Base-by-base conservation (phyloP, 495 filamentous ascomycete genomes). In the Penicillium coprophilum region DNA sequence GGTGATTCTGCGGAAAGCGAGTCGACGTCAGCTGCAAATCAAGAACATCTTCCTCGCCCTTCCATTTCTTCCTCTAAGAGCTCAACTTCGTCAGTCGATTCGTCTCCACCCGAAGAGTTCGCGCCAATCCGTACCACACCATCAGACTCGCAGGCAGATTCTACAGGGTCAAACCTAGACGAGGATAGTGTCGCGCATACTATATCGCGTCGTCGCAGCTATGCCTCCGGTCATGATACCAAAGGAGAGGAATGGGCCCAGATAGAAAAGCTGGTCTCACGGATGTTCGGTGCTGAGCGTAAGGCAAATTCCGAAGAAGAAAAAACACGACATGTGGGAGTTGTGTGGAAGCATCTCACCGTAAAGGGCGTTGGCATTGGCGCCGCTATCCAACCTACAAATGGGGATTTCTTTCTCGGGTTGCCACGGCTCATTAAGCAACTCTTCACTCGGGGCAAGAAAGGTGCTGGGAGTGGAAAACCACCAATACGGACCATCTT, bases 311-410 rank as follows among this genome's bases (percentile, higher is more conserved):
- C 84, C 0, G 80, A 88, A 53, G 87, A 89, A 63, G 86, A 88
- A 66, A 82, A 87, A 55, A 75, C 76, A 3, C 71, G 82, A 32
- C 77, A 82, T 60, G 68, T 80, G 4, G 84, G 85, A 27, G 77
- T 86, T 31, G 77, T 82, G 13, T 87, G 82, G 81, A 83, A 73
- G 55, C 74, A 81, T 49, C 64, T 87, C 12, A 87, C 82, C 0
- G 86, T 90, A 24, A 85, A 84, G 60, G 87, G 87, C 0, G 74
- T 82, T 59, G 86, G 87, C 3, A 67, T 88, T 8, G 87, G 87
- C 13, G 85, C 87, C 30, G 80, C 81, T 1, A 68, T 90, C 17
- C 85, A 89, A 56, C 83, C 84, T 7, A 83, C 80, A 0, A 80
- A 86, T 45, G 80, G 82, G 15, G 87, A 88, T 57, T 66, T 88